Evolutionary conservation across 2,329 filamentous ascomycete genomes (phyloP).

Genomic region (Cyclaneusma minus): DNA sequence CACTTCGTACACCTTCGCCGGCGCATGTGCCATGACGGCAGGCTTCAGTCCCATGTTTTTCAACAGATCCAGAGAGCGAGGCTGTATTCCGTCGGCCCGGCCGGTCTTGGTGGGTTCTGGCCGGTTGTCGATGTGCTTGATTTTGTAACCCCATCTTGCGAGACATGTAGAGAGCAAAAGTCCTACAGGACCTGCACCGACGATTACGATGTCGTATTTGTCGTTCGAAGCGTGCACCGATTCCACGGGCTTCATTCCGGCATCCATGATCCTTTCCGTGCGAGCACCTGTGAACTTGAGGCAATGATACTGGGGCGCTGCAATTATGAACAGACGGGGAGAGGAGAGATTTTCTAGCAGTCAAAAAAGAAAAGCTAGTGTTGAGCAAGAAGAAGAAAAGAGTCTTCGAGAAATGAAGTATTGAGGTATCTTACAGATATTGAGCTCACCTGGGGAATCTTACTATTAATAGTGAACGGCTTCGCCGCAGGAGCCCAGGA

Average conservation of each 20-base stretch:
- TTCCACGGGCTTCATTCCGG: constrained; percentile 15
- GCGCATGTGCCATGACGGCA: constrained; percentile 73
- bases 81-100: constrained; percentile 83
- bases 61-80: constrained; percentile 71
- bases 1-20: constrained; percentile 70
- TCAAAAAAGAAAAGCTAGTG: no score
- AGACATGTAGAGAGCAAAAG: constrained; percentile 78
- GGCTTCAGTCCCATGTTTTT: constrained; percentile 83
- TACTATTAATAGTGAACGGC: no score
- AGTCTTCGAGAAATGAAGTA: no score
- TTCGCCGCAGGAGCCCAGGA: no score
- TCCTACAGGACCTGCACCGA: constrained; percentile 80
- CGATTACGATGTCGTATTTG: constrained; percentile 56
- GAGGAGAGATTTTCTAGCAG: no score
- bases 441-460: no score
- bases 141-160: constrained; percentile 83
- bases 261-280: background rate
- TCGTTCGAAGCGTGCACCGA: constrained; percentile 14
- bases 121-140: constrained; percentile 89
- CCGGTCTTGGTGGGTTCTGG: constrained; percentile 73
- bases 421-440: no score
- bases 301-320: no score
- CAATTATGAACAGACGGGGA: no score
- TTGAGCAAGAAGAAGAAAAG: no score
- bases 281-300: no score